These are phyloP conservation scores for Clathrospora elynae DNA, from an alignment of 2,329 filamentous ascomycete species.

Conservation along the genomic window DNA sequence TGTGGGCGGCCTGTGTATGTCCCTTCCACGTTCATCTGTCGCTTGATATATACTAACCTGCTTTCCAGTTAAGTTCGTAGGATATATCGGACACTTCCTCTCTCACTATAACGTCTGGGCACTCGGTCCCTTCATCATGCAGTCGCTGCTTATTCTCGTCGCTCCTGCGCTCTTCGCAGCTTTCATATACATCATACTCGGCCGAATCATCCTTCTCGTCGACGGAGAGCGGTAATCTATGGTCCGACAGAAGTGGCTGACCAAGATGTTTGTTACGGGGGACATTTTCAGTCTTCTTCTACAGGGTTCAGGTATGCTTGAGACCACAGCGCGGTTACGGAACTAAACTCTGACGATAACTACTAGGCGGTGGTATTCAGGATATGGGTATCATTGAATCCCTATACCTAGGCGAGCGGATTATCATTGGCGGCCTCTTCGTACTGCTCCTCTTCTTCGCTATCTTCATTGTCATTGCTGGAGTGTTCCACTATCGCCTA, in stretches of 20 bases:
- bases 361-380: conserved; percentile 25
- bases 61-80: conserved; percentile 55
- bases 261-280: conserved; percentile 54
- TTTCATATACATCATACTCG: conserved; percentile 57
- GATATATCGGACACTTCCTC: conserved; percentile 56
- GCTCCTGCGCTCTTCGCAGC: conserved; percentile 56
- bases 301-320: conserved; percentile 36
- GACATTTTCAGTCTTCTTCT: conserved; percentile 54
- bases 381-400: conserved; percentile 12
- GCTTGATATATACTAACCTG: neutral
- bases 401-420: conserved; percentile 21
- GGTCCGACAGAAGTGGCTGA: conserved; percentile 50
- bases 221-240: conserved; percentile 49
- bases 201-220: conserved; percentile 50
- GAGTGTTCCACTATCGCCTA: conserved; percentile 27
- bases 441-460: conserved; percentile 57
- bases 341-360: conserved; percentile 1
- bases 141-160: conserved; percentile 52
- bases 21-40: neutral
- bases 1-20: conserved; percentile 56
- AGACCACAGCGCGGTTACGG: conserved; percentile 35
- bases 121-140: conserved; percentile 51
- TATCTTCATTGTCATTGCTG: conserved; percentile 50
- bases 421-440: conserved; percentile 43
- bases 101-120: conserved; percentile 47